Base-by-base conservation (phyloP, 2,329 filamentous ascomycete species). In the Penicillium sclerotigenum region DNA sequence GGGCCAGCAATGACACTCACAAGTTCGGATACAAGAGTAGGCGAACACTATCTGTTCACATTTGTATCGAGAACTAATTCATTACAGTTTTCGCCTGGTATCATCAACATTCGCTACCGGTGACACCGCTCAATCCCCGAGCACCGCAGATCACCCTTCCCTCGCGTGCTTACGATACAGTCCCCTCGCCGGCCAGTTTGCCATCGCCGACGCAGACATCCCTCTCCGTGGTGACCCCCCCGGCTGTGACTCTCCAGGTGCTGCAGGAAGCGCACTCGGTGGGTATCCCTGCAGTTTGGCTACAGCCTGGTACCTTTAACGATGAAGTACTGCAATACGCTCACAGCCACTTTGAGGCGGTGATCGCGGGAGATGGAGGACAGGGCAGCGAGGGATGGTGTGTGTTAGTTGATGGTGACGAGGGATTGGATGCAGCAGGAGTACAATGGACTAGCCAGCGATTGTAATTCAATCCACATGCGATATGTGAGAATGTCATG, bases 1-100 rank as follows among this genome's bases (percentile, higher is more conserved):
- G 93, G 66, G 93, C 93, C 36, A 93, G 88, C 71, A 89, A 89
- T 50, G 91, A 96, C 75, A 80, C 88, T 38, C 79, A 81, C 70
- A 97, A 96, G 74, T 97, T 89, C 69, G 93, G 94, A 24, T 88
- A 96, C 75, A 92, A 91, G 79, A 86, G 91, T 92, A 74, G 56
- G 78, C 68, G 18, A 47, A 46, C 38, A 4, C 29, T 6, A 5
- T 16, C 14, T 24, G 7, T 16, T 24, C 14, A 14, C 13, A 33
- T n/a, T n/a, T 34, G 20, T 24, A 24, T 24, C n/a, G 43, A 22
- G 14, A 41, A 64, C 57, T 54, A 36, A 59, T 43, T 54, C 56
- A 50, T 52, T 50, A 3, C 68, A 95, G 91, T 97, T 63, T 90
- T 97, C 71, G 84, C 84, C 14, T 97, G 93, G 93, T 97, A 97